A percentile compares a stretch with the other conserved stretches of the same genome.
These are phyloP conservation scores for Colletotrichum sp. DNA, from an alignment of 2,329 filamentous ascomycete species.

Conservation along the genomic window DNA sequence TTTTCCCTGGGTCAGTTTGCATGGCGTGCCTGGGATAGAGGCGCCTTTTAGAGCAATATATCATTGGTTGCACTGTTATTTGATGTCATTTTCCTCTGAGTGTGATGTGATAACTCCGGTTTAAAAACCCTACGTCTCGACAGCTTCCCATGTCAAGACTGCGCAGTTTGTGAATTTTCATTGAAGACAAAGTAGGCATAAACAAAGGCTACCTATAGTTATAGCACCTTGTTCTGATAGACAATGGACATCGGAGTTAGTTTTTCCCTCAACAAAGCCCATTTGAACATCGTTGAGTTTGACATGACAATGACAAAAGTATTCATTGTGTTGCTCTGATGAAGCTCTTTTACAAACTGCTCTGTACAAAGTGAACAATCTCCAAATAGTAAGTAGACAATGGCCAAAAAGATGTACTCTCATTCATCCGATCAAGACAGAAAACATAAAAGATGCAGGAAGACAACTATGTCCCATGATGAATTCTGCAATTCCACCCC, in stretches of 20 bases:
- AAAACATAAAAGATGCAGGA: not conserved
- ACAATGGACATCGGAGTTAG: not conserved
- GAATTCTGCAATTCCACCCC: not conserved
- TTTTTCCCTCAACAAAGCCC: not conserved
- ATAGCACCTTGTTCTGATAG: not conserved
- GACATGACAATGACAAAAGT: not conserved
- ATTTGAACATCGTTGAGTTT: not conserved
- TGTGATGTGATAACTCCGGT: not conserved
- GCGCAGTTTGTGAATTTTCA: accelerated
- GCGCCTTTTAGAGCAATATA: not conserved
- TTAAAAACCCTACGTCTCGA: not conserved
- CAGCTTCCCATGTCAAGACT: accelerated
- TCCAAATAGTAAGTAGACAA: not conserved
- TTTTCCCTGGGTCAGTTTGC: not conserved
- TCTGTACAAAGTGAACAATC: not conserved
- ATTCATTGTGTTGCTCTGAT: not conserved
- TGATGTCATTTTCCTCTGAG: not conserved
- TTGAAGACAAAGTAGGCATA: not conserved
- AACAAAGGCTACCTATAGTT: not conserved
- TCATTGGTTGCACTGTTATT: not conserved
- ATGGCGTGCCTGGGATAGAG: not conserved
- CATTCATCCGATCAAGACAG: not conserved
- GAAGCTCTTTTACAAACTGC: not conserved
- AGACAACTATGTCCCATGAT: not conserved
- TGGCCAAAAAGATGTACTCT: not conserved